Conservation (phyloP, 495 filamentous ascomycete species). For the Aspergillus asperescens region DNA sequence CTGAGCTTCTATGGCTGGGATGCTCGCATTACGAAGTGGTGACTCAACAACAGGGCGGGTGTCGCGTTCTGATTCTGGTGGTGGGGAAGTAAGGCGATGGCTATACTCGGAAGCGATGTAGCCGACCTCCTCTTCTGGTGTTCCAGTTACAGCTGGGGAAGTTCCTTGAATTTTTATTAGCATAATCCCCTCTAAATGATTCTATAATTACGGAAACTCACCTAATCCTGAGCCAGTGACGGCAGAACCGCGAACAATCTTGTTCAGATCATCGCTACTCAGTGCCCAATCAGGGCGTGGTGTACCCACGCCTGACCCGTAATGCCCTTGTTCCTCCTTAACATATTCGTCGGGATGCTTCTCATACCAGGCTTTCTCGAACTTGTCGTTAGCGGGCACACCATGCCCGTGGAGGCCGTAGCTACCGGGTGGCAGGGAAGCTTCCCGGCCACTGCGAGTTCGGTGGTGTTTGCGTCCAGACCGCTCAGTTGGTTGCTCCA, state of each 20-base stretch:
- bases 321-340: conserved; percentile 67
- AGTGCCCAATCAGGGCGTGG: conserved; percentile 75
- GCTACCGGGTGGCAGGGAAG: conserved; percentile 65
- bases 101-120: conserved; percentile 75
- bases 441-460: conserved; percentile 53
- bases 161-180: conserved; percentile 38
- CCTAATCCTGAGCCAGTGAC: conserved; percentile 61
- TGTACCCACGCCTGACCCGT: conserved; percentile 57
- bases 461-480: conserved; percentile 64
- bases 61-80: conserved; percentile 41
- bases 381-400: conserved; percentile 58
- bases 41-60: conserved; percentile 51
- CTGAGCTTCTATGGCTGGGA: conserved; percentile 34
- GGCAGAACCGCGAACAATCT: conserved; percentile 72
- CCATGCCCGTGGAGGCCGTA: conserved; percentile 88
- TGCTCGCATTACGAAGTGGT: conserved; percentile 50
- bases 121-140: conserved; percentile 74
- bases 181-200: not conserved
- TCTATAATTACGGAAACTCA: conserved; percentile 24
- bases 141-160: conserved; percentile 48
- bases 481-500: conserved; percentile 46
- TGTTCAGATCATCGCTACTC: conserved; percentile 88
- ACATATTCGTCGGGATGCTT: conserved; percentile 77
- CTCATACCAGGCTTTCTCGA: conserved; percentile 82
- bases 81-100: conserved; percentile 62